phyloP scores from a whole-genome alignment of 257 asterid genomes.

The Penstemon davidsonii region DNA sequence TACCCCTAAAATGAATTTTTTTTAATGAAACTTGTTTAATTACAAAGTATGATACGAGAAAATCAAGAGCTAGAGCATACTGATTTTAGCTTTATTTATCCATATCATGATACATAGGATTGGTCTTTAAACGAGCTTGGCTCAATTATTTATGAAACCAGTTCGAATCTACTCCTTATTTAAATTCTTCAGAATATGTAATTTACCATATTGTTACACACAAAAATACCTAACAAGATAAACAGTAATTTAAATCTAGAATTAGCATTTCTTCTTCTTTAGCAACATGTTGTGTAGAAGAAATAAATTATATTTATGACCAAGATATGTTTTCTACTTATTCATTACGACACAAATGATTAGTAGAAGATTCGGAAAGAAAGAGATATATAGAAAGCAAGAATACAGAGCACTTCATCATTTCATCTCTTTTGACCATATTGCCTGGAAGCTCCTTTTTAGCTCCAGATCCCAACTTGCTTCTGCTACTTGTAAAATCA shows the following conservation, averaged over 20 bases:
- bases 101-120: slow-evolving; percentile 13
- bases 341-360: neutral
- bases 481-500: too few relatives aligned
- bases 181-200: slow-evolving; percentile 1
- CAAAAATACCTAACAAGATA: too few relatives aligned
- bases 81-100: neutral
- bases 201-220: neutral
- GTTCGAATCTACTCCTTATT: neutral
- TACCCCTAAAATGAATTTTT: slow-evolving; percentile 1
- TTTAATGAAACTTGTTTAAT: slow-evolving; percentile 1
- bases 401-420: slow-evolving; percentile 5
- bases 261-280: neutral
- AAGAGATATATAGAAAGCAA: neutral
- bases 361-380: neutral
- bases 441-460: too few relatives aligned
- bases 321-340: neutral
- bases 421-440: neutral
- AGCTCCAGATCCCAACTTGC: too few relatives aligned
- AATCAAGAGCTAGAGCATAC: slow-evolving; percentile 23
- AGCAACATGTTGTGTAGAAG: slow-evolving; percentile 1
- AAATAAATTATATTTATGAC: neutral
- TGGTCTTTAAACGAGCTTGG: neutral
- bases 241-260: too few relatives aligned
- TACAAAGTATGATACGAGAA: slow-evolving; percentile 4
- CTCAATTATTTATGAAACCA: slow-evolving; percentile 7